Evolutionary conservation across 192 early-diverging fungal species (phyloP), one percentile per base, ranked within the genome.

Genomic region (Coemansia aciculifera): DNA sequence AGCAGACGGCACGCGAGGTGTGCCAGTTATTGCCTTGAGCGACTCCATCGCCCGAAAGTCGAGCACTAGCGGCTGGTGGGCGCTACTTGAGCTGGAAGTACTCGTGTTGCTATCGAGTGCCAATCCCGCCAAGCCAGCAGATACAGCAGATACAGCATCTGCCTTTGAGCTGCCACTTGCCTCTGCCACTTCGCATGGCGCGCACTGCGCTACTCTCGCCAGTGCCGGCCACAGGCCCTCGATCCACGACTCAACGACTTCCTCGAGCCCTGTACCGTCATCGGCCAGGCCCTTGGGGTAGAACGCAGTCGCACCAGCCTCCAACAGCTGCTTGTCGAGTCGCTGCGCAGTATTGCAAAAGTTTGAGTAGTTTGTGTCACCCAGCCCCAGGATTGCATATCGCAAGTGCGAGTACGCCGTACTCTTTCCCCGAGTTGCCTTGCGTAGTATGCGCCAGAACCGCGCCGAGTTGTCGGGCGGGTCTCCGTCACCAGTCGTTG

Each of bases 401-500:
- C 79, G 74, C 44, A 83, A 39, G 29, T 79, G 70, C 17, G 64
- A 10, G 46, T 75, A 74, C 10, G 77, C 67, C 2, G 17, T 2
- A 1, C 12, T 1, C 32, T 62, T 48, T 42, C 46, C 49, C 2
- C 67, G 49, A 11, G 74, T 90, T n/a, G 90, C 84, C 44, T 89
- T 87, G 37, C 94, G 86, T 37, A 96, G 71, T 49, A 86, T 90
- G 6, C 94, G 83, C 89, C 91, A 96, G 75, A 97, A 97, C 72
- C 93, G 93, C 11, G 89, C 87, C 0, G 94, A 86, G 83, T 98
- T 98, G 76, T 98, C 96, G 6, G 96, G 96, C 43, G 94, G 92
- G 74, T 98, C 96, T 36, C 96, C 96, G 73, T 98, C 96, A 8
- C 96, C 96, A 0, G 96, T 98, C 7, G 93, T 97, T 0, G 95